phyloP scores from a whole-genome alignment of 2,329 filamentous ascomycete species.

The Alternaria gansuensis region DNA sequence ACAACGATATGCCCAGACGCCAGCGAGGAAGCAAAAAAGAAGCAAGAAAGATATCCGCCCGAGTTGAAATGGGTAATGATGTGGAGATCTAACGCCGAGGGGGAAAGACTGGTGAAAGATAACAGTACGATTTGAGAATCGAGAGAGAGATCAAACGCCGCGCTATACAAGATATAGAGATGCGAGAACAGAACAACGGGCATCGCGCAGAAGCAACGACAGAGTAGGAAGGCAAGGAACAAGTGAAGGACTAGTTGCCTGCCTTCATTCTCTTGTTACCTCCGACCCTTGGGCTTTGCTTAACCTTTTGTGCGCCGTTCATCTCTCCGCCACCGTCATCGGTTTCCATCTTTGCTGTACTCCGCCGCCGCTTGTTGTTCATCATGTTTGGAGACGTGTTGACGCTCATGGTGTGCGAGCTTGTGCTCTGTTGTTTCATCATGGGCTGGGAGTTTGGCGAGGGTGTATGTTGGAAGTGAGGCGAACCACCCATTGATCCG shows the following conservation, averaged over 20 bases:
- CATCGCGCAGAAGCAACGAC: slow-evolving; percentile 10
- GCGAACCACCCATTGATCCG: slow-evolving; percentile 61
- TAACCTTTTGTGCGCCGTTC: slow-evolving; percentile 58
- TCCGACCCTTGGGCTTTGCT: slow-evolving; percentile 58
- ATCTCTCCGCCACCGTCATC: slow-evolving; percentile 59
- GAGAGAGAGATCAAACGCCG: slow-evolving; percentile 34
- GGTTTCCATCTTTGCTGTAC: slow-evolving; percentile 67
- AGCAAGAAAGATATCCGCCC: slow-evolving; percentile 14
- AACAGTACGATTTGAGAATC: slow-evolving; percentile 14
- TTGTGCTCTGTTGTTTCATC: slow-evolving; percentile 66
- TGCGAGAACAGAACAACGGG: slow-evolving; percentile 16
- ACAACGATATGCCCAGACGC: slow-evolving; percentile 12
- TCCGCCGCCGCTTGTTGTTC: slow-evolving; percentile 67
- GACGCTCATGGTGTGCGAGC: slow-evolving; percentile 63
- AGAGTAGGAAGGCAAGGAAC: neutral
- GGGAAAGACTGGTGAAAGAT: slow-evolving; percentile 7
- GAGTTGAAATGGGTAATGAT: slow-evolving; percentile 17
- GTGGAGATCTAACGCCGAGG: slow-evolving; percentile 18
- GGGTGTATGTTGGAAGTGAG: slow-evolving; percentile 58
- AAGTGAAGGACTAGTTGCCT: slow-evolving; percentile 28
- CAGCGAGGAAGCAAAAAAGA: slow-evolving; percentile 7
- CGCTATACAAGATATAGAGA: slow-evolving; percentile 38
- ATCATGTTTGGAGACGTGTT: slow-evolving; percentile 71
- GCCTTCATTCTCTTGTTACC: slow-evolving; percentile 52
- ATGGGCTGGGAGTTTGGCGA: slow-evolving; percentile 61